These are phyloP conservation scores for Penicillium herquei DNA, from an alignment of 495 filamentous ascomycete genomes.

Conservation along the genomic window DNA sequence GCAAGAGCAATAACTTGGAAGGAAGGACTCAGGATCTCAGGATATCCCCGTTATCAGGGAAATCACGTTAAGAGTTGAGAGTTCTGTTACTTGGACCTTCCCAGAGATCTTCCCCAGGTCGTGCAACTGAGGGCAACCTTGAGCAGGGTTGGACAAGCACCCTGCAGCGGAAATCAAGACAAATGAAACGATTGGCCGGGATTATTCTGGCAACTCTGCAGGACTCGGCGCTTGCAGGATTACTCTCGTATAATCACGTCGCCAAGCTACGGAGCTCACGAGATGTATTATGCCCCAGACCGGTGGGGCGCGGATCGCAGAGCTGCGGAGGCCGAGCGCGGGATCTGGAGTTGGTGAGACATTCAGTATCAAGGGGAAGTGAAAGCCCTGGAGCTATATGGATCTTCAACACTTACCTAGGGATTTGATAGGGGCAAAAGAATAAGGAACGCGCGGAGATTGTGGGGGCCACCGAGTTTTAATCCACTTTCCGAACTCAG, in stretches of 20 bases:
- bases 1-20: not conserved
- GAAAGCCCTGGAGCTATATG: not conserved
- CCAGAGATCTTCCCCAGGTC: conserved; percentile 12
- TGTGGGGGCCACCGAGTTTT: not conserved
- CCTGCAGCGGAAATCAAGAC: not conserved
- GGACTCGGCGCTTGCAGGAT: too few relatives aligned
- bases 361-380: not conserved
- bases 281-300: not conserved
- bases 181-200: not conserved
- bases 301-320: conserved; percentile 4
- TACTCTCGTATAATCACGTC: too few relatives aligned
- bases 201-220: too few relatives aligned
- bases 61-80: too few relatives aligned
- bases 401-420: not conserved
- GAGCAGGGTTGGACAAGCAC: conserved; percentile 13
- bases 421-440: not conserved
- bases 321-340: not conserved
- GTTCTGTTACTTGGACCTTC: too few relatives aligned
- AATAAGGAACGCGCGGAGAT: not conserved
- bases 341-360: conserved; percentile 7
- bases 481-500: not conserved
- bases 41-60: too few relatives aligned
- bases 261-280: not conserved
- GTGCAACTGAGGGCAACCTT: conserved; percentile 13
- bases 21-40: not conserved